A percentile compares a stretch with the other conserved stretches of the same genome.
Evolutionary conservation across 129 eudicot species (phyloP).

Genomic region (Erigeron canadensis): DNA sequence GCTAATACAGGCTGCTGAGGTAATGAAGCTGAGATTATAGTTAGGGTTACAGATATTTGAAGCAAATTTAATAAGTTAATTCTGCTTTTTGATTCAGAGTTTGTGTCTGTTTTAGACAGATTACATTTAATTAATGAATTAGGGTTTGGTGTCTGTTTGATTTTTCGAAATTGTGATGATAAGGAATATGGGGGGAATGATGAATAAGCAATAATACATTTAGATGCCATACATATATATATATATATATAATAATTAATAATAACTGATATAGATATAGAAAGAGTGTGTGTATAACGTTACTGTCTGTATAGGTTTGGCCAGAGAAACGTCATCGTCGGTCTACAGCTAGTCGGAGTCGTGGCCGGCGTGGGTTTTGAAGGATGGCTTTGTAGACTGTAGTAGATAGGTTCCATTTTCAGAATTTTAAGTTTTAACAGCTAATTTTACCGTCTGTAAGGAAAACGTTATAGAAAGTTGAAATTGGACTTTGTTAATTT

Average conservation of each 20-base stretch:
- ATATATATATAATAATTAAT: background rate
- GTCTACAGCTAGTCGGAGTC: slow-evolving; percentile 11
- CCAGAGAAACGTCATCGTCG: slow-evolving; percentile 19
- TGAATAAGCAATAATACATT: slow-evolving; percentile 43
- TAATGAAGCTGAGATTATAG: slow-evolving; percentile 64
- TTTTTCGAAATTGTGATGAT: slow-evolving; percentile 26
- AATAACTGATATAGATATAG: slow-evolving; percentile 6
- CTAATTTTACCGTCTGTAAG: no score
- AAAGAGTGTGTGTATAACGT: slow-evolving; percentile 22
- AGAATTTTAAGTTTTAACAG: background rate
- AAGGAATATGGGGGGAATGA: slow-evolving; percentile 39
- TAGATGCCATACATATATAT: slow-evolving; percentile 45
- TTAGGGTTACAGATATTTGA: slow-evolving; percentile 62
- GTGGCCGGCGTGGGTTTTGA: slow-evolving; percentile 26
- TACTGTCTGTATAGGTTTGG: slow-evolving; percentile 21
- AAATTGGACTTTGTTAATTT: no score
- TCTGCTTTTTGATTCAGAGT: slow-evolving; percentile 39
- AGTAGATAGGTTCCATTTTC: slow-evolving; percentile 20
- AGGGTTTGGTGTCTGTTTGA: slow-evolving; percentile 13
- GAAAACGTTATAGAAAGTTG: no score
- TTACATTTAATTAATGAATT: slow-evolving; percentile 37
- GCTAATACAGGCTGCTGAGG: slow-evolving; percentile 54
- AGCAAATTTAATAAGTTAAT: slow-evolving; percentile 33
- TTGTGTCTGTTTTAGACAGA: slow-evolving; percentile 18
- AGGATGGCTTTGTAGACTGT: slow-evolving; percentile 13